Evolutionary conservation across 495 filamentous ascomycete genomes (phyloP), one percentile per base, ranked within the genome.

Genomic region (Halenospora varia): DNA sequence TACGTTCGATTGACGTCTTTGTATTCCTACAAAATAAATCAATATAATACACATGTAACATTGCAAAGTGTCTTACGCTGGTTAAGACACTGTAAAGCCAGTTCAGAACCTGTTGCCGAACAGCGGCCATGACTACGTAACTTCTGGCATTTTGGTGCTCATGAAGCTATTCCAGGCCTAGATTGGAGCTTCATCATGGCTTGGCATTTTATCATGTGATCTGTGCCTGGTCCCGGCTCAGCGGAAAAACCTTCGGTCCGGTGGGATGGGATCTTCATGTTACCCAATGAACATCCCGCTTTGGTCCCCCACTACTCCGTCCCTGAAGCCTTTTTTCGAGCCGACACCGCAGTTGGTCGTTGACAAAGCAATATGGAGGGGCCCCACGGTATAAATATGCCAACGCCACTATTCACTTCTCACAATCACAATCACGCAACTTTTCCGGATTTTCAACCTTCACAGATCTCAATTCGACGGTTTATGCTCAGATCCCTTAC

Each of bases 41-140:
- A 63, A 53, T 18, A 59, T 44, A 2, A 22, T 10, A 11, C 6
- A 40, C 9, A 40, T 11, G 8, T 49, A 25, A 10, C 8, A 20
- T 13, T 2, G 19, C 8, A 24, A 18, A 10, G 25, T 48, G 19
- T 15, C 75, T 66, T 75, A 94, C 92, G 71, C 86, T 90, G 39
- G 82, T 87, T 53, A 98, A 68, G 45, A 96, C 86, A 69, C 88
- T 94, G 73, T 96, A 95, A 1, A 98, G 85, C 94, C 94, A 98
- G 70, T 89, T 89, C 53, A 97, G 79, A 42, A 95, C 86, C 71
- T 90, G 88, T 66, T 94, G 92, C 59, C 89, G 85, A 62, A 96
- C 88, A 53, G 84, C 77, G 71, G 89, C 88, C 81, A 87, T 92
- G 56, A 13, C 59, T 49, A 51, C 42, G 13, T 59, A 18, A 23